phyloP scores from a whole-genome alignment of 164 flowering plant genomes.

The Chloranthus sessilifolius region DNA sequence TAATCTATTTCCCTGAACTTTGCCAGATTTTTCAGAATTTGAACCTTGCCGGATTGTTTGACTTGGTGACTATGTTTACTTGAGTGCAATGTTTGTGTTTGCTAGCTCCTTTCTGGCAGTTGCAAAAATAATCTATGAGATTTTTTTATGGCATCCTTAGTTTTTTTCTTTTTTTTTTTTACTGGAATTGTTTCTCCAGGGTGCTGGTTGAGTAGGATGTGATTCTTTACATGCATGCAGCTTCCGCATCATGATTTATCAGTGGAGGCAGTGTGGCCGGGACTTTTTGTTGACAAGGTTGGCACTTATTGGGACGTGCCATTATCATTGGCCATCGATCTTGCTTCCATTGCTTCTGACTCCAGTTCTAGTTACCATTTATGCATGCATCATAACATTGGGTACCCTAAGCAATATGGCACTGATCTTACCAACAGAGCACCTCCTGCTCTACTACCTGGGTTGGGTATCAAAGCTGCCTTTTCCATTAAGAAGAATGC shows the following conservation, averaged over 20 bases:
- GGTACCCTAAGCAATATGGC: slow-evolving; percentile 38
- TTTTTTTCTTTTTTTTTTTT: background rate
- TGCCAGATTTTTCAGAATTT: no score
- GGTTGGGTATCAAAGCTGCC: slow-evolving; percentile 51
- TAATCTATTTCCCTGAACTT: no score
- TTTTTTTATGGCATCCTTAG: background rate
- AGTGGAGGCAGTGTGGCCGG: slow-evolving; percentile 65
- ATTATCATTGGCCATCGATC: slow-evolving; percentile 51
- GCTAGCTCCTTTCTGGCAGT: no score
- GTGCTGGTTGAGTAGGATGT: slow-evolving; percentile 10
- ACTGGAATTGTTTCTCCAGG: background rate
- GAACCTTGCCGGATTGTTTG: no score
- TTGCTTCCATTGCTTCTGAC: slow-evolving; percentile 60
- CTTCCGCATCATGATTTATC: slow-evolving; percentile 65
- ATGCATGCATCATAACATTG: slow-evolving; percentile 44
- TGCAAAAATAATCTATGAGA: background rate
- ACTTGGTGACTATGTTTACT: no score
- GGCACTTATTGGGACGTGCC: slow-evolving; percentile 92
- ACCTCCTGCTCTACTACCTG: slow-evolving; percentile 57
- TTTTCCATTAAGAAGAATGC: slow-evolving; percentile 49
- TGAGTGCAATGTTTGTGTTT: no score
- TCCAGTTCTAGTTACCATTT: slow-evolving; percentile 70
- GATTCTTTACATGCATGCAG: slow-evolving; percentile 34
- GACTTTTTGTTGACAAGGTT: slow-evolving; percentile 58
- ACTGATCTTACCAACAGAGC: slow-evolving; percentile 24